phyloP scores from a whole-genome alignment of 208 protist species.

The Leptomonas pyrrhocoris region DNA sequence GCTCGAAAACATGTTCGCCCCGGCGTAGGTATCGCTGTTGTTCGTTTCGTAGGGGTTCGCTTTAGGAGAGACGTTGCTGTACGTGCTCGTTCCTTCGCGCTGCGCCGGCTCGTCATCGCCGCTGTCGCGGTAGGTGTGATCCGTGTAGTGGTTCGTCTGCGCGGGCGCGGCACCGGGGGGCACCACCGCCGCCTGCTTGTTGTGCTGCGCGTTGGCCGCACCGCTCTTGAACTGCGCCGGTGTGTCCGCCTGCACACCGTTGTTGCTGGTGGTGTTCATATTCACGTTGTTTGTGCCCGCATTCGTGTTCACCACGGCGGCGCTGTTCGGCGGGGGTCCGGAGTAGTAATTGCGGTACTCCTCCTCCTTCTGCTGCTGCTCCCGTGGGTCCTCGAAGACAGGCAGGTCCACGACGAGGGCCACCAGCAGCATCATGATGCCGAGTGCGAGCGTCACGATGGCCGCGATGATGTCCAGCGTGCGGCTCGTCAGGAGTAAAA shows the following conservation, averaged over 20 bases:
- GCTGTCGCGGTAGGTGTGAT: slow-evolving; percentile 13
- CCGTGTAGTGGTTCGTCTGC: slow-evolving; percentile 8
- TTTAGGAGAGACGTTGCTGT: background rate
- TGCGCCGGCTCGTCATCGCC: slow-evolving; percentile 15
- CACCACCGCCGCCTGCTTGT: background rate
- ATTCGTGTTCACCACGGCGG: background rate
- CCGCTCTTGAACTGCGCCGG: slow-evolving; percentile 3
- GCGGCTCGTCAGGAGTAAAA: slow-evolving; percentile 50
- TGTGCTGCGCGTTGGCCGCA: background rate
- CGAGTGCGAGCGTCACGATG: slow-evolving; percentile 44
- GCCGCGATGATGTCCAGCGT: slow-evolving; percentile 48
- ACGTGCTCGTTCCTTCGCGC: background rate
- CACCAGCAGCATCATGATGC: slow-evolving; percentile 66
- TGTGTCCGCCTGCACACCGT: slow-evolving; percentile 1
- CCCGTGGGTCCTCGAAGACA: slow-evolving; percentile 53
- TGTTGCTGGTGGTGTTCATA: background rate
- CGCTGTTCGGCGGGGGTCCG: slow-evolving; percentile 11
- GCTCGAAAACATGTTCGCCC: slow-evolving; percentile 17
- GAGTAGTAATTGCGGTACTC: slow-evolving; percentile 37
- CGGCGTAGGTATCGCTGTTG: background rate
- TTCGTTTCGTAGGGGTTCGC: slow-evolving; percentile 16
- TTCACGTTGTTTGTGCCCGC: background rate
- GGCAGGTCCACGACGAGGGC: slow-evolving; percentile 56
- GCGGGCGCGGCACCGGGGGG: slow-evolving; percentile 9
- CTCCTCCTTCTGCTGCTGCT: slow-evolving; percentile 35